These are phyloP conservation scores for Calcarisporium arbuscula DNA, from an alignment of 2,329 filamentous ascomycete species.

Conservation along the genomic window DNA sequence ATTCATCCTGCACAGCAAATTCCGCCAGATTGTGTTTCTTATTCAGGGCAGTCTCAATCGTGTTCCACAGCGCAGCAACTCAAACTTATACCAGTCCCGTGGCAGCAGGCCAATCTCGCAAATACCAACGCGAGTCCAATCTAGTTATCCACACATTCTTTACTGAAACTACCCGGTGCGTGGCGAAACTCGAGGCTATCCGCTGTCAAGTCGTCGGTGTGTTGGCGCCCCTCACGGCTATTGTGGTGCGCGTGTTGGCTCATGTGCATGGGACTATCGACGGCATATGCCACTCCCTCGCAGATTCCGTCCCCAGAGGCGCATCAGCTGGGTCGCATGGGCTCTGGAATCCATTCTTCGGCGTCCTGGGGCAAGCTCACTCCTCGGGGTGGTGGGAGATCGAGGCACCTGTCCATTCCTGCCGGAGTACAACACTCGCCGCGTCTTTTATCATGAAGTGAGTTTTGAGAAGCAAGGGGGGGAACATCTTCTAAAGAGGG, in stretches of 20 bases:
- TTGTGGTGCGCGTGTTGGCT: not conserved
- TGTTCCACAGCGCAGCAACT: not conserved
- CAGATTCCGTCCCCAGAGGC: not conserved
- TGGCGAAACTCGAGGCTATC: conserved; percentile 13
- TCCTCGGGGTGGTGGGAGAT: too few relatives aligned
- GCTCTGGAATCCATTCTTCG: not conserved
- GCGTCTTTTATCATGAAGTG: too few relatives aligned
- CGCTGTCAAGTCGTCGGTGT: conserved; percentile 1
- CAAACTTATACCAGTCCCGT: conserved; percentile 1
- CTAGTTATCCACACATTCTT: conserved; percentile 10
- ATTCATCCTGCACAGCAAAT: too few relatives aligned
- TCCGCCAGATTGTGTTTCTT: too few relatives aligned
- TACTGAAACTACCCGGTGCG: conserved; percentile 10
- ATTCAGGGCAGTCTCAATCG: too few relatives aligned
- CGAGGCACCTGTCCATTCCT: too few relatives aligned
- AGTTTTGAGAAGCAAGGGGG: too few relatives aligned
- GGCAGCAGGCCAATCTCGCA: conserved; percentile 10
- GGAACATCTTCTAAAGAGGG: too few relatives aligned
- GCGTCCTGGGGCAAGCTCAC: conserved; percentile 3
- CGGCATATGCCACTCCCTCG: not conserved
- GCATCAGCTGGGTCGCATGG: not conserved
- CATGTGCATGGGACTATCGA: not conserved
- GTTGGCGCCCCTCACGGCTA: not conserved
- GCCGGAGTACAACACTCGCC: too few relatives aligned
- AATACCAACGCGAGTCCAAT: conserved; percentile 8